phyloP scores from a whole-genome alignment of 257 asterid genomes.

The Fraxinus excelsior region DNA sequence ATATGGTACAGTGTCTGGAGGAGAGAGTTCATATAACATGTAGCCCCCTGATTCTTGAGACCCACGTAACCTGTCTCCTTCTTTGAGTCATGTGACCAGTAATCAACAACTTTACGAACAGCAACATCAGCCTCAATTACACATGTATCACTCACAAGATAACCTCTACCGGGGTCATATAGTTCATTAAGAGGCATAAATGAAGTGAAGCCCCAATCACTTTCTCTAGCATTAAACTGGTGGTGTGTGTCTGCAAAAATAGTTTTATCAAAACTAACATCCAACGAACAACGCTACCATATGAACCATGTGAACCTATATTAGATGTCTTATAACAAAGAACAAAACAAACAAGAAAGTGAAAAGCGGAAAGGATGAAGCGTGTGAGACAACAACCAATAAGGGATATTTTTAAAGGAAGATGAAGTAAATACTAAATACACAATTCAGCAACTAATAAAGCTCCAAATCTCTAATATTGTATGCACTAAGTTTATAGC shows the following conservation, averaged over 20 bases:
- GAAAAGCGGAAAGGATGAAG: slow-evolving; percentile 14
- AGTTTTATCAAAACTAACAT: slow-evolving; percentile 25
- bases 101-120: no score
- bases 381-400: neutral
- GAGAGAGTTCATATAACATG: no score
- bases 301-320: slow-evolving; percentile 22
- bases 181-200: slow-evolving; percentile 73
- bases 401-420: neutral
- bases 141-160: slow-evolving; percentile 60
- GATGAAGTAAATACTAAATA: neutral
- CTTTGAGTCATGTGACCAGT: no score
- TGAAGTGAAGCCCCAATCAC: slow-evolving; percentile 77
- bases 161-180: slow-evolving; percentile 63
- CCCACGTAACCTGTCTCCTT: no score
- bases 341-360: slow-evolving; percentile 19
- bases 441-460: neutral
- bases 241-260: slow-evolving; percentile 65
- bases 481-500: neutral
- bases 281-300: slow-evolving; percentile 27
- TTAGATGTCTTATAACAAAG: slow-evolving; percentile 19
- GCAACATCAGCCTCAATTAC: slow-evolving; percentile 15
- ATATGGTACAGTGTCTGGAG: slow-evolving; percentile 65
- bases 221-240: slow-evolving; percentile 65
- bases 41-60: no score
- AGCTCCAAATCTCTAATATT: neutral